A percentile compares a stretch with the other conserved stretches of the same genome.
Conservation (phyloP, 2,329 filamentous ascomycete genomes). For the Cytospora piceae region DNA sequence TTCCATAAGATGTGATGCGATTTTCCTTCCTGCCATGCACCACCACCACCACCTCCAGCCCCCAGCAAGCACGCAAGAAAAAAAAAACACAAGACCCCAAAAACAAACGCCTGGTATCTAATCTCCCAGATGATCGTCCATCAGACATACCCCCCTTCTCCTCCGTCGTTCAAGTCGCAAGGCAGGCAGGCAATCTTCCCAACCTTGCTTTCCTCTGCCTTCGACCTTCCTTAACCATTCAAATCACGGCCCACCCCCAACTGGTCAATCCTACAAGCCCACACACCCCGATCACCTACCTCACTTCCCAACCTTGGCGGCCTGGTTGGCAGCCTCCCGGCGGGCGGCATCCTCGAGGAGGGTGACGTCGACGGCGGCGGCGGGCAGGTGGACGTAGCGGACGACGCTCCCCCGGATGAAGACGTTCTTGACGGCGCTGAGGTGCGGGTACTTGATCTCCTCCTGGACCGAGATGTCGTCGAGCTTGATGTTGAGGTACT, state of each 20-base stretch:
- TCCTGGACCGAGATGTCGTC: constrained; percentile 94
- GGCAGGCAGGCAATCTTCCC: neutral
- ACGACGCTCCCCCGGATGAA: constrained; percentile 94
- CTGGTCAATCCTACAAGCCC: neutral
- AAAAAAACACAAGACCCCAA: constrained; percentile 5
- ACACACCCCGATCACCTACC: neutral
- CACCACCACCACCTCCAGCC: neutral
- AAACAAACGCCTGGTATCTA: constrained; percentile 1
- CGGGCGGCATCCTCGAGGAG: constrained; percentile 89
- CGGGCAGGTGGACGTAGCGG: constrained; percentile 87
- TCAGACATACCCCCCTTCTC: neutral
- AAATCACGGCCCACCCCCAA: no score
- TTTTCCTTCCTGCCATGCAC: neutral
- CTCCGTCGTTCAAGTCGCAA: neutral
- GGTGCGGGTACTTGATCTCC: constrained; percentile 90
- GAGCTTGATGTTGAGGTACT: constrained; percentile 99
- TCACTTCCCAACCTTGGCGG: constrained; percentile 57
- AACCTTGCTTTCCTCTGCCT: neutral
- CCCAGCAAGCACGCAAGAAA: neutral
- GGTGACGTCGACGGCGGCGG: constrained; percentile 79
- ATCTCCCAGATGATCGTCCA: constrained; percentile 2
- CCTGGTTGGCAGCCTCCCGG: constrained; percentile 66
- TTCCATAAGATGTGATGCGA: neutral
- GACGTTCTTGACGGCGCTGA: constrained; percentile 90
- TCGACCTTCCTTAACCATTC: no score